Base-by-base conservation (phyloP, 2,329 filamentous ascomycete genomes). In the Corinectria fuckeliana region DNA sequence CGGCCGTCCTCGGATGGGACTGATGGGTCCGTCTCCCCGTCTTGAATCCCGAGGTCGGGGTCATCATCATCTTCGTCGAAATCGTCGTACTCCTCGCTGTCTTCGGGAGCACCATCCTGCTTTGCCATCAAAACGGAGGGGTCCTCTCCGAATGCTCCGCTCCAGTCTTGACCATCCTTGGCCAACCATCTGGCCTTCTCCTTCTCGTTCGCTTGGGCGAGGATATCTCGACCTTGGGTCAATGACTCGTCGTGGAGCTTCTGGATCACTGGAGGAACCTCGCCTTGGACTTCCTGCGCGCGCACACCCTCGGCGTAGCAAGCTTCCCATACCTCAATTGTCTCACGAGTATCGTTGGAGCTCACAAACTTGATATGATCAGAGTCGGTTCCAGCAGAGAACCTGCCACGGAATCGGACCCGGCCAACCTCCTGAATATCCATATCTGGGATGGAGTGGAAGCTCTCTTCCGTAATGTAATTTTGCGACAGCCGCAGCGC, bases 301-400 rank as follows among this genome's bases (percentile, higher is more conserved):
- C 95, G 87, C 0, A 97, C 91, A 11, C 94, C 94, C 75, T 98
- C 93, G 0, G 92, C 88, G 38, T 90, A 86, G 74, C 94, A 97
- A 0, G 93, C 91, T 75, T 97, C 93, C 92, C 93, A 98, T 0
- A 90, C 91, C 78, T 98, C 94, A 64, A 92, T 96, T 0, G 93
- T 97, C 80, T 98, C 95, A 28, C 94, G 89, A 1, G 90, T 89
- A 72, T 96, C 88, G 70, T 96, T 97, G 75, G 96, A 91, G 47
- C 88, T 85, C 20, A 97, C 88, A 68, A 97, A 97, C 1, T 82
- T 83, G 65, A 91, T 85, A 72, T 98, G 95, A 16, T 92, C 90
- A 53, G 91, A 87, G 73, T 97, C 93, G 48, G 92, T 96, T 13
- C 94, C 94, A 0, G 93, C 88, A 64, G 95, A 96, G 81, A 98